Evolutionary conservation across 495 filamentous ascomycete genomes (phyloP).

Genomic region (Neurospora sp.): DNA sequence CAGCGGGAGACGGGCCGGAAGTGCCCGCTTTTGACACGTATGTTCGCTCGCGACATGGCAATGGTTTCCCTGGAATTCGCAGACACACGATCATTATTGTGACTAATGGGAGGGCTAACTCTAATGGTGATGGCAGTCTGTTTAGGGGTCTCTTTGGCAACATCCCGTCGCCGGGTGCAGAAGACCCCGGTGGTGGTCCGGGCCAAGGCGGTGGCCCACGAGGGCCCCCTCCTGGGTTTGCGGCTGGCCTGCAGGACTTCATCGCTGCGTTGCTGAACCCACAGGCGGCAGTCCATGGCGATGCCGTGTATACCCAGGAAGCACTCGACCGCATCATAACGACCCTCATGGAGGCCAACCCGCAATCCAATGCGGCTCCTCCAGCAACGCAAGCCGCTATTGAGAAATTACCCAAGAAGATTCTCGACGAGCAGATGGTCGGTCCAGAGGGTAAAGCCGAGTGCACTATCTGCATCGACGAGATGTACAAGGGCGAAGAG

Average conservation of each 20-base stretch:
- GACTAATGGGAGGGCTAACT: background rate
- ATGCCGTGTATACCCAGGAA: slow-evolving; percentile 88
- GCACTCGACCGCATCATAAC: slow-evolving; percentile 83
- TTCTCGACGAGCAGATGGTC: slow-evolving; percentile 55
- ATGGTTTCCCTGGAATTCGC: background rate
- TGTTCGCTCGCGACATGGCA: background rate
- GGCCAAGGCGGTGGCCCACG: slow-evolving; percentile 8
- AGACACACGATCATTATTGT: background rate
- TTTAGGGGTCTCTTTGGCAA: slow-evolving; percentile 14
- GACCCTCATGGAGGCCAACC: slow-evolving; percentile 73
- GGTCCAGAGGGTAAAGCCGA: slow-evolving; percentile 53
- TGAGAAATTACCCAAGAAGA: slow-evolving; percentile 57
- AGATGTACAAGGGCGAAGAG: slow-evolving; percentile 62
- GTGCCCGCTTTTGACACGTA: slow-evolving; percentile 11
- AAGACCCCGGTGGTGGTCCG: slow-evolving; percentile 1
- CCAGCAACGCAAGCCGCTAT: slow-evolving; percentile 73
- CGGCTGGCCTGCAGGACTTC: slow-evolving; percentile 26
- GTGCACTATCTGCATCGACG: slow-evolving; percentile 91
- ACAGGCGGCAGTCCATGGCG: slow-evolving; percentile 49
- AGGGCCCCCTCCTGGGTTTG: slow-evolving; percentile 15
- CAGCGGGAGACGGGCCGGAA: background rate
- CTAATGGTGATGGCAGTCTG: background rate
- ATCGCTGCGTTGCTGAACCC: slow-evolving; percentile 49
- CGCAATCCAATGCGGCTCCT: slow-evolving; percentile 65
- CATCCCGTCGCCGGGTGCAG: background rate